phyloP scores from a whole-genome alignment of 371 early-diverging fungal genomes.

The Actinomortierella ambigua region DNA sequence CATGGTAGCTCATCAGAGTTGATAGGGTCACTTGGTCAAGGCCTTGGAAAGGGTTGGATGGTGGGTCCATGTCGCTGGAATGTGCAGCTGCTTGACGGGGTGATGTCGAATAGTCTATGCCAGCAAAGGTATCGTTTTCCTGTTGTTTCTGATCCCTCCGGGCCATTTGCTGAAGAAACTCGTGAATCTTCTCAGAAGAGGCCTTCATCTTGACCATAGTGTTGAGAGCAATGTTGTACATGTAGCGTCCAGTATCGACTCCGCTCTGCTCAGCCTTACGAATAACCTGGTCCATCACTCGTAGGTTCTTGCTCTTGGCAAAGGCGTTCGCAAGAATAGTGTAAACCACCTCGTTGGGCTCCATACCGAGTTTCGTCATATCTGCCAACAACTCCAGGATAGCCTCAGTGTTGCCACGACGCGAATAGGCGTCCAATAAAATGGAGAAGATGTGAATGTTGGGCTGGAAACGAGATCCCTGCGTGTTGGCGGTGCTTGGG shows the following conservation, averaged over 20 bases:
- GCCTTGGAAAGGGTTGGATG: neutral
- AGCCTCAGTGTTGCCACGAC: constrained; percentile 30
- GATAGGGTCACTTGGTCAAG: constrained; percentile 26
- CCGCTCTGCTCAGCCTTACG: constrained; percentile 20
- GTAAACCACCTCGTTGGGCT: constrained; percentile 30
- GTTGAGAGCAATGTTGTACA: constrained; percentile 68
- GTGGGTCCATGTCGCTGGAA: too few relatives aligned
- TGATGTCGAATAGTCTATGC: too few relatives aligned
- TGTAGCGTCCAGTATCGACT: constrained; percentile 73
- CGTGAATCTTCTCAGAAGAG: constrained; percentile 19
- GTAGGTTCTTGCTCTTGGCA: constrained; percentile 30
- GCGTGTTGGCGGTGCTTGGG: neutral
- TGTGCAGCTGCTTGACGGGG: too few relatives aligned
- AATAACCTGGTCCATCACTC: constrained; percentile 22
- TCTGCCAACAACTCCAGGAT: constrained; percentile 41
- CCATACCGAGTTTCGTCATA: constrained; percentile 21
- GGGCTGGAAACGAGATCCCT: constrained; percentile 14
- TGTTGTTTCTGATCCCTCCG: too few relatives aligned
- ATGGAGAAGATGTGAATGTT: constrained; percentile 36
- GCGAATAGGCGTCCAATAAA: constrained; percentile 26
- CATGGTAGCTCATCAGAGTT: constrained; percentile 34
- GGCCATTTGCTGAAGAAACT: constrained; percentile 20
- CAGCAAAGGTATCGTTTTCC: too few relatives aligned
- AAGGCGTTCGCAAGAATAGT: constrained; percentile 37
- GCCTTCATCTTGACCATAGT: constrained; percentile 25